Conservation (phyloP, 257 asterid species). For the Lycium ferocissimum region DNA sequence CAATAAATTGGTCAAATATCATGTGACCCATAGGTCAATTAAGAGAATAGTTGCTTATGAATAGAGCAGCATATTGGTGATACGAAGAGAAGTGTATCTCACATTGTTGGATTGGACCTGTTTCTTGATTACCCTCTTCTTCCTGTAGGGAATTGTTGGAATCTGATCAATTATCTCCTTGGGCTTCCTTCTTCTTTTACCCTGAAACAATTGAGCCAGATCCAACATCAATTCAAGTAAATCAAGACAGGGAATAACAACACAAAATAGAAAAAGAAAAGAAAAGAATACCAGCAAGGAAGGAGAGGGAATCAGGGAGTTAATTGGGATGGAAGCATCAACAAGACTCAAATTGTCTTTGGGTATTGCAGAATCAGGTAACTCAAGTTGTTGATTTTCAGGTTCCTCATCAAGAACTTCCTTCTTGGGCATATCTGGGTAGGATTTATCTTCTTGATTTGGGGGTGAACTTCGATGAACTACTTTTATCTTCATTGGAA, state of each 20-base stretch:
- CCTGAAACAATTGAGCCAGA: slow-evolving; percentile 65
- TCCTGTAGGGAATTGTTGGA: slow-evolving; percentile 50
- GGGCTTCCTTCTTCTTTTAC: slow-evolving; percentile 89
- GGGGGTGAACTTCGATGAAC: slow-evolving; percentile 57
- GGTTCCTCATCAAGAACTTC: slow-evolving; percentile 38
- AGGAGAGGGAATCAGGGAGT: slow-evolving; percentile 32
- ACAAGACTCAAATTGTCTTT: slow-evolving; percentile 33
- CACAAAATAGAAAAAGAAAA: not conserved
- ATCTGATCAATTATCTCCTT: slow-evolving; percentile 76
- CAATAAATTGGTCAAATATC: not conserved
- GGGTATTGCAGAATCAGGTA: slow-evolving; percentile 29
- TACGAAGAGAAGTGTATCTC: slow-evolving; percentile 28
- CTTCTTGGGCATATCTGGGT: slow-evolving; percentile 40
- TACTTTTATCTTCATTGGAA: slow-evolving; percentile 65
- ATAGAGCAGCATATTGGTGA: not conserved
- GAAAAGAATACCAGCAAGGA: slow-evolving; percentile 39
- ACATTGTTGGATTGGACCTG: slow-evolving; percentile 55
- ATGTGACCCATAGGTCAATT: not conserved
- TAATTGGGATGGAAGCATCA: slow-evolving; percentile 21
- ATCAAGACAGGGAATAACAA: slow-evolving; percentile 27
- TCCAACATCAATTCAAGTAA: slow-evolving; percentile 51
- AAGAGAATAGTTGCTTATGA: not conserved
- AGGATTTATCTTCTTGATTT: slow-evolving; percentile 55
- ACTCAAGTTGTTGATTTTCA: not conserved
- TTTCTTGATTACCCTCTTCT: slow-evolving; percentile 54